These are phyloP conservation scores for Cryphonectria japonica DNA, from an alignment of 2,329 filamentous ascomycete species.

Conservation along the genomic window DNA sequence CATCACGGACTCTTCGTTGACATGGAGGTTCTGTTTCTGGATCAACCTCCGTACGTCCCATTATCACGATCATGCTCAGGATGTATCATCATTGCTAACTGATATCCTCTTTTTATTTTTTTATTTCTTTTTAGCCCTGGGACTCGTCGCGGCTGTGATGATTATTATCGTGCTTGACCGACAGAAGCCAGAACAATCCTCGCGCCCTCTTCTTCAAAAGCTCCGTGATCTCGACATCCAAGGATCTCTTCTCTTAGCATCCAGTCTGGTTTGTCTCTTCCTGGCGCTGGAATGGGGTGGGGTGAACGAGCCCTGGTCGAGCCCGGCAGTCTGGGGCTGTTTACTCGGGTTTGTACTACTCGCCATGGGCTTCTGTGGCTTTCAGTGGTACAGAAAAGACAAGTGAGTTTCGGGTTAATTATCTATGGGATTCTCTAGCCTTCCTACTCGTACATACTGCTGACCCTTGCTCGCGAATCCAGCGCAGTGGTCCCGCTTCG, in stretches of 20 bases:
- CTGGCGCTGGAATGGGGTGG: slow-evolving; percentile 24
- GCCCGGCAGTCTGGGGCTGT: slow-evolving; percentile 19
- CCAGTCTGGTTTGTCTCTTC: slow-evolving; percentile 18
- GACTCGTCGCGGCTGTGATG: slow-evolving; percentile 12
- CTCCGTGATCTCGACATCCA: slow-evolving; percentile 7
- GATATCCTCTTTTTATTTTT: background rate
- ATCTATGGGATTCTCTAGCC: background rate
- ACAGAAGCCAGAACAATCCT: slow-evolving; percentile 1
- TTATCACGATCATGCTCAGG: background rate
- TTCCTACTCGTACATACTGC: background rate
- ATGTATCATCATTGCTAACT: background rate
- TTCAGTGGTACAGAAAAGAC: slow-evolving; percentile 22
- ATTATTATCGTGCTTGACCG: slow-evolving; percentile 4
- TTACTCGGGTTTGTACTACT: slow-evolving; percentile 16
- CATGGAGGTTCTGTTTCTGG: slow-evolving; percentile 26
- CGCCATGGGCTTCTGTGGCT: slow-evolving; percentile 7
- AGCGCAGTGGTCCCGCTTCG: slow-evolving; percentile 21
- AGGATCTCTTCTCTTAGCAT: slow-evolving; percentile 14
- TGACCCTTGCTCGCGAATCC: background rate
- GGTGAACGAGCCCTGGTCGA: slow-evolving; percentile 9
- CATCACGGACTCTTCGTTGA: slow-evolving; percentile 21
- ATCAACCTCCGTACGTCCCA: slow-evolving; percentile 22
- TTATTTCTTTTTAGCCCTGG: slow-evolving; percentile 10
- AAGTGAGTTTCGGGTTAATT: slow-evolving; percentile 1
- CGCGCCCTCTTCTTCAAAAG: slow-evolving; percentile 10